phyloP scores from a whole-genome alignment of 331 rosid genomes.

The Spiraea crenata region DNA sequence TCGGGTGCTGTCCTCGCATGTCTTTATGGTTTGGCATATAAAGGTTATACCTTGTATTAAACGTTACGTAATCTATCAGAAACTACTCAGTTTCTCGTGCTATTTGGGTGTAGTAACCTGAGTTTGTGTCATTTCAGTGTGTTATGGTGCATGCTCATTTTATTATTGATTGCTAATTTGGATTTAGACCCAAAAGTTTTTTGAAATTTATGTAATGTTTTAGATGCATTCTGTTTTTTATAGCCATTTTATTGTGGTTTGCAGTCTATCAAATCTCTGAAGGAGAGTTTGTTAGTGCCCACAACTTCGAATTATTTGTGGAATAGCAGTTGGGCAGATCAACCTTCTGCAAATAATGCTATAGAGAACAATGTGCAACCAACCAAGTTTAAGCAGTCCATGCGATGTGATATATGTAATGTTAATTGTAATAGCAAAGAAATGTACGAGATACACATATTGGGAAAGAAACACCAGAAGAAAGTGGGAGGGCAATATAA shows the following conservation, averaged over 20 bases:
- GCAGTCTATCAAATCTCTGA: conserved; percentile 43
- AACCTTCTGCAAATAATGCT: conserved; percentile 20
- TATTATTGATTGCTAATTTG: background rate
- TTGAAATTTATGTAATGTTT: too few relatives aligned
- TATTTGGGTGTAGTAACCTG: background rate
- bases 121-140: background rate
- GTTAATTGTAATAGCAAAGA: conserved; percentile 36
- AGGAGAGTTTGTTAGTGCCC: conserved; percentile 33
- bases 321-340: conserved; percentile 33
- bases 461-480: conserved; percentile 50
- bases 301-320: conserved; percentile 36
- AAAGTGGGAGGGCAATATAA: conserved; percentile 37
- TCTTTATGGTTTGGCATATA: background rate
- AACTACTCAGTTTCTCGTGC: background rate
- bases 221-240: background rate
- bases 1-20: too few relatives aligned
- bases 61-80: too few relatives aligned
- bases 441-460: conserved; percentile 38
- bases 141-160: background rate
- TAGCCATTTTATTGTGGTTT: conserved; percentile 19
- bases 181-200: background rate
- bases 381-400: conserved; percentile 27
- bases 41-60: background rate
- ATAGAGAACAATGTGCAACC: conserved; percentile 25
- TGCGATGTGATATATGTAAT: conserved; percentile 39